These are phyloP conservation scores for Venturia oleaginea DNA, from an alignment of 2,329 filamentous ascomycete genomes.

Conservation along the genomic window DNA sequence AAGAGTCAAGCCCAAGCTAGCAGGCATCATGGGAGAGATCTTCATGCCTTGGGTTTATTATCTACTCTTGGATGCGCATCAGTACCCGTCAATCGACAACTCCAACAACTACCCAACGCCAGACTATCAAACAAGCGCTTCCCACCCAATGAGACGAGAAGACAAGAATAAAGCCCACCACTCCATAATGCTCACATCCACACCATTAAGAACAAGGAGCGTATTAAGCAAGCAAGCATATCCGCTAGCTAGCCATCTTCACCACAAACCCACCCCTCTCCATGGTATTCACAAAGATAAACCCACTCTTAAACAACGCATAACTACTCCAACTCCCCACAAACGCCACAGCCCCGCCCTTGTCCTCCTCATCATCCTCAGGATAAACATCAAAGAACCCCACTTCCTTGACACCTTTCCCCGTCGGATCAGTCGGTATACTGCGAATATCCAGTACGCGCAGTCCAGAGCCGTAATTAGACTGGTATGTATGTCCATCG, in stretches of 20 bases:
- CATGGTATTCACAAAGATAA: conserved; percentile 33
- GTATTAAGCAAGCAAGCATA: too few relatives aligned
- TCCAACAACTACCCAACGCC: too few relatives aligned
- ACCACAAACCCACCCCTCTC: conserved; percentile 30
- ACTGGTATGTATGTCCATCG: conserved; percentile 39
- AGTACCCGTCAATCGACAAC: too few relatives aligned
- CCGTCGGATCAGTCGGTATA: conserved; percentile 24
- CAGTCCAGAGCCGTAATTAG: conserved; percentile 44
- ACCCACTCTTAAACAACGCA: conserved; percentile 30
- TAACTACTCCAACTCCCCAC: conserved; percentile 29
- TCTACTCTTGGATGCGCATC: too few relatives aligned
- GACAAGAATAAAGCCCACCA: too few relatives aligned
- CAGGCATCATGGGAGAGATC: too few relatives aligned
- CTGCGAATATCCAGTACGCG: conserved; percentile 26
- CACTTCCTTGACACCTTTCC: conserved; percentile 24
- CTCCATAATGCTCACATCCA: too few relatives aligned
- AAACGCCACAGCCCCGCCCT: conserved; percentile 30
- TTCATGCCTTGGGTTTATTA: too few relatives aligned
- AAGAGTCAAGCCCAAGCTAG: too few relatives aligned
- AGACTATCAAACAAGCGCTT: too few relatives aligned
- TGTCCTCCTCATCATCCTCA: conserved; percentile 22
- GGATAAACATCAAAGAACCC: conserved; percentile 28
- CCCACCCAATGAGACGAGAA: too few relatives aligned
- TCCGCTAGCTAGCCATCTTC: conserved; percentile 22
- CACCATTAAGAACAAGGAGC: too few relatives aligned